Evolutionary conservation across 768 basidiomycete genomes (phyloP), one percentile per base, ranked within the genome.

Genomic region (Kwoniella botswanensis): DNA sequence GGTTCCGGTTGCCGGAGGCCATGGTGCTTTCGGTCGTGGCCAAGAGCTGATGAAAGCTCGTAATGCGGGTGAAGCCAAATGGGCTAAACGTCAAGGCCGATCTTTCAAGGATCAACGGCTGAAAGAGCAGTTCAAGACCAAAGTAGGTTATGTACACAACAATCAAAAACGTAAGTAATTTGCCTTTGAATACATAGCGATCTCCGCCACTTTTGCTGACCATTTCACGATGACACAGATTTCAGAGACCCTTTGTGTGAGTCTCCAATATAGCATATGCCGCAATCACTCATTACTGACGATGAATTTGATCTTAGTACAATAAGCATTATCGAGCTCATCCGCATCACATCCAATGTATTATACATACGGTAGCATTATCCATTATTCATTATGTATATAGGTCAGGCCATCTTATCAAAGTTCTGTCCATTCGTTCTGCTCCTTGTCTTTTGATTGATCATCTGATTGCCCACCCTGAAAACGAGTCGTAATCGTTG

Each of bases 61-160:
- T 63, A 98, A 98, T 85, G 88, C 87, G n/a, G 97, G 97, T 2
- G 96, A 98, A 85, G 97, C 97, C 15, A 88, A 88, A 74, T 91
- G 98, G 83, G 96, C 96, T 22, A 93, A 91, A 15, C 88, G 93
- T 57, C 93, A 95, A 83, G 88, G 93, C 1, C 86, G 89, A 65
- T 91, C 94, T 78, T 92, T 91, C 85, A 87, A 91, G 72, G 95
- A 97, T 80, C 89, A 92, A 81, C 88, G 86, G 76, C 86, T 89
- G 62, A 87, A 88, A 70, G 92, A 96, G 79, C 88, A 91, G 44
- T 94, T 93, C 87, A 93, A 90, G 85, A 93, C 93, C 6, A 89
- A 87, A 71, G 88, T 96, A 13, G 93, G 85, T 0, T 92, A 90
- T 82, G 88, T 89, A 42, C 87, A 90, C 80, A 98, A 98, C 83